A percentile compares a stretch with the other conserved stretches of the same genome.
phyloP scores from a whole-genome alignment of 805 yeast species.

The Candida taoyuanica region DNA sequence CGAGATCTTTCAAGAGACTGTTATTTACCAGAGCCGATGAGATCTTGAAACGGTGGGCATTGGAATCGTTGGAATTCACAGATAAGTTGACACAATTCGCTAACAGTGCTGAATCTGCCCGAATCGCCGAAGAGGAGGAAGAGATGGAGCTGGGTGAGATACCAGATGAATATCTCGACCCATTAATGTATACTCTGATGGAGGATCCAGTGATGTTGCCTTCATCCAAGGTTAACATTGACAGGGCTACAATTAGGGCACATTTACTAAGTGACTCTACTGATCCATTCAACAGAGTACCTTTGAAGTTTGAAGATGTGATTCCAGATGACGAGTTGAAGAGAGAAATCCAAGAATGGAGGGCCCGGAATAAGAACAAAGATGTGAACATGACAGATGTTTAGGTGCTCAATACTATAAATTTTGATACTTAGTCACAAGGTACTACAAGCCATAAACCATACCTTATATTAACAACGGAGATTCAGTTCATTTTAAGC shows the following conservation, averaged over 20 bases:
- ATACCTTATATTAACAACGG: constrained; percentile 26
- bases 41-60: constrained; percentile 52
- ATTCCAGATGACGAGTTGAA: constrained; percentile 70
- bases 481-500: constrained; percentile 52
- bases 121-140: constrained; percentile 66
- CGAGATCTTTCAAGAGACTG: constrained; percentile 73
- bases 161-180: constrained; percentile 96
- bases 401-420: background rate
- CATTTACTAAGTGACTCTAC: constrained; percentile 92
- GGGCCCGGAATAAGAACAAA: constrained; percentile 7
- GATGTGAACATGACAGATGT: constrained; percentile 15
- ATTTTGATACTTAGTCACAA: too few relatives aligned
- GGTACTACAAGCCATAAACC: constrained; percentile 14
- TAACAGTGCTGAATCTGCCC: constrained; percentile 55
- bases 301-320: constrained; percentile 85
- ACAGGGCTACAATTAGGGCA: constrained; percentile 86
- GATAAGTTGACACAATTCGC: constrained; percentile 50
- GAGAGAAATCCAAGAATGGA: constrained; percentile 49
- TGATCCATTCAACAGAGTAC: constrained; percentile 95
- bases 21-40: constrained; percentile 67
- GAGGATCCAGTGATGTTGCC: constrained; percentile 96
- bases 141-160: constrained; percentile 87
- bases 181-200: constrained; percentile 94
- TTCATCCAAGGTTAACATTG: constrained; percentile 77
- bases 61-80: constrained; percentile 48